These are phyloP conservation scores for Tricholoma terreum DNA, from an alignment of 768 basidiomycete genomes.

Conservation along the genomic window DNA sequence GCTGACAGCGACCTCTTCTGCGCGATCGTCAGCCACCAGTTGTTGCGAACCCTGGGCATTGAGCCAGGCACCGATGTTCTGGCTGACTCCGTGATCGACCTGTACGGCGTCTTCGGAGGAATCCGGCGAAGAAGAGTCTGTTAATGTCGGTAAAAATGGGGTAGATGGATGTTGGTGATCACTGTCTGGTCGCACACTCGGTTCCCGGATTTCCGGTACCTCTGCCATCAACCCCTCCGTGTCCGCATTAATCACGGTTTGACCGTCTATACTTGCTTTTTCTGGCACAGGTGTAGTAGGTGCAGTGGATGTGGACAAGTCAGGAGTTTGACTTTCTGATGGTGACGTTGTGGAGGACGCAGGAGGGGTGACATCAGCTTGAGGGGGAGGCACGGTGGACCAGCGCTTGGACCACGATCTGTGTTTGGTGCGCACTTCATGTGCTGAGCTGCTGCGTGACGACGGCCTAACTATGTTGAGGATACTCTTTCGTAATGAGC, in stretches of 20 bases:
- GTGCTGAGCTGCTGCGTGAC: constrained; percentile 13
- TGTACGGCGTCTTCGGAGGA: background rate
- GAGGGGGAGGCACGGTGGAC: constrained; percentile 26
- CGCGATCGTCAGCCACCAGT: background rate
- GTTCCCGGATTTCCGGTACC: background rate
- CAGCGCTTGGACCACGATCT: constrained; percentile 31
- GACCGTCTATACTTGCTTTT: background rate
- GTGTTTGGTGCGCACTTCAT: background rate
- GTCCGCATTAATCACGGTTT: background rate
- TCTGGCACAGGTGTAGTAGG: constrained; percentile 1
- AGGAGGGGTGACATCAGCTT: constrained; percentile 8
- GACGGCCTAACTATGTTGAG: constrained; percentile 27
- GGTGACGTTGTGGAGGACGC: constrained; percentile 2
- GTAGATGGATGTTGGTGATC: background rate
- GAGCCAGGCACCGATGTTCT: constrained; percentile 3
- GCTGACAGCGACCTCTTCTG: background rate
- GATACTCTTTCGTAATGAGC: constrained; percentile 33
- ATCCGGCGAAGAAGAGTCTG: background rate
- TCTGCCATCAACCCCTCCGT: background rate
- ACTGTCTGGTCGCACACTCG: background rate
- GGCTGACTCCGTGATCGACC: constrained; percentile 1
- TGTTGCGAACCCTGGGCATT: background rate
- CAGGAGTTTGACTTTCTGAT: background rate
- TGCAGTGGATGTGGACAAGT: background rate
- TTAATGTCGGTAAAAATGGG: background rate